A percentile compares a stretch with the other conserved stretches of the same genome.
These are phyloP conservation scores for Dendryphion nanum DNA, from an alignment of 2,329 filamentous ascomycete genomes.

Conservation along the genomic window DNA sequence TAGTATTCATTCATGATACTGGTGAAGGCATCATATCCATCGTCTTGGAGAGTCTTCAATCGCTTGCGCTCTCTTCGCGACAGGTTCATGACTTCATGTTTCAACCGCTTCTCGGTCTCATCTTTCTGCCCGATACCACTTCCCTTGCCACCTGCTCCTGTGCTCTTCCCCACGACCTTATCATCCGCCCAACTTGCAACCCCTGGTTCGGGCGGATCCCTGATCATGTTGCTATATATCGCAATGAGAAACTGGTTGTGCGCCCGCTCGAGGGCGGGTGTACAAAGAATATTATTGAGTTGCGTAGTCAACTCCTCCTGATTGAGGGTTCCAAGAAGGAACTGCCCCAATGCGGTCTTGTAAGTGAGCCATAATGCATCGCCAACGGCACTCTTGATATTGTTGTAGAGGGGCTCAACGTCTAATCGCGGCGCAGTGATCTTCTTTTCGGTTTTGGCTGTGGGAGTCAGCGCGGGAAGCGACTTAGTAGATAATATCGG, in stretches of 20 bases:
- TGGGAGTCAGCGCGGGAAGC: constrained; percentile 25
- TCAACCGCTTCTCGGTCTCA: constrained; percentile 61
- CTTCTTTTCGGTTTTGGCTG: constrained; percentile 48
- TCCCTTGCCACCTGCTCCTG: neutral
- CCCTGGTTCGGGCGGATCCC: constrained; percentile 61
- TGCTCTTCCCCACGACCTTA: constrained; percentile 45
- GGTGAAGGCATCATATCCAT: constrained; percentile 13
- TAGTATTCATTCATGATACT: constrained; percentile 33
- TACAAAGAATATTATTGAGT: constrained; percentile 56
- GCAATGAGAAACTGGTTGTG: constrained; percentile 63
- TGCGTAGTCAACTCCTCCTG: constrained; percentile 59
- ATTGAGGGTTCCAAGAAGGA: constrained; percentile 61
- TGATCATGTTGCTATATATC: constrained; percentile 57
- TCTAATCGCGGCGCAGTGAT: constrained; percentile 59
- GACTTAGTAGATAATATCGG: constrained; percentile 33
- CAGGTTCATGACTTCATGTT: constrained; percentile 63
- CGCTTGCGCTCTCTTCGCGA: constrained; percentile 59
- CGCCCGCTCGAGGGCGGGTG: constrained; percentile 55
- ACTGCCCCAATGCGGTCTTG: constrained; percentile 57
- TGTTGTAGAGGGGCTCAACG: constrained; percentile 61
- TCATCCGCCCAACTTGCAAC: constrained; percentile 69
- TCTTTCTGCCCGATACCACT: constrained; percentile 34
- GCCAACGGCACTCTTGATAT: constrained; percentile 59
- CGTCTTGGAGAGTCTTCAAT: constrained; percentile 54
- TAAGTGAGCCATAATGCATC: constrained; percentile 59